Base-by-base conservation (phyloP, 352 stramenopile genomes). In the Globisporangium carolinianum region DNA sequence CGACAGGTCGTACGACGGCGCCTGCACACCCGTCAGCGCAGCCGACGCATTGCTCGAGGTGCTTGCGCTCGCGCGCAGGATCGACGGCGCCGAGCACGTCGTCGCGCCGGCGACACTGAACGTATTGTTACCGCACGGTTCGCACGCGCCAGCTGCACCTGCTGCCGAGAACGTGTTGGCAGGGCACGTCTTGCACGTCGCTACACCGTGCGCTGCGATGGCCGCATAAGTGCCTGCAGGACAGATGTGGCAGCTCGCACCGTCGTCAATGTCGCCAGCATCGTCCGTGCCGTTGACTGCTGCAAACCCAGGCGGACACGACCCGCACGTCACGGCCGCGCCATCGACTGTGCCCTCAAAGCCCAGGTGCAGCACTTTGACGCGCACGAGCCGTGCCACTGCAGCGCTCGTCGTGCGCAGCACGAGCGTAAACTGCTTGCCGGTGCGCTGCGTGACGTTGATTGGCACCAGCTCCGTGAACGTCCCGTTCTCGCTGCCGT, bases 1-100 rank as follows among this genome's bases (percentile, higher is more conserved):
- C 32, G 76, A 83, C n/a, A 91, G 64, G 50, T 89, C 87, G 66
- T 91, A 91, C 39, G 72, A 82, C 43, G 84, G 66, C 15, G 73
- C 60, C n/a, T 72, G 51, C 10, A 67, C 59, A 47, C 60, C 48
- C 24, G 59, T 67, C 15, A 55, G 69, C 36, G 69, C 66, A 14
- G 72, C 48, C 8, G 38, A 55, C 35, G 47, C 36, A 3, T 53
- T 37, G n/a, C 18, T 35, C 17, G 58, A 61, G 10, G 38, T 8
- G 71, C 66, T 15, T 18, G 63, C 67, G 41, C 86, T 83, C 2
- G 76, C 60, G 5, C 59, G 68, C 3, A 90, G 62, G 0, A 69
- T 68, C 24, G 69, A 60, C 36, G 77, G 78, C 38, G 80, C 76
- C 5, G 76, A 65, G 55, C 80, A 90, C 2, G 60, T 37, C 41